Evolutionary conservation across 1,284 basidiomycete genomes (phyloP), one percentile per base, ranked within the genome.

Genomic region (Ustilago cynodontis): DNA sequence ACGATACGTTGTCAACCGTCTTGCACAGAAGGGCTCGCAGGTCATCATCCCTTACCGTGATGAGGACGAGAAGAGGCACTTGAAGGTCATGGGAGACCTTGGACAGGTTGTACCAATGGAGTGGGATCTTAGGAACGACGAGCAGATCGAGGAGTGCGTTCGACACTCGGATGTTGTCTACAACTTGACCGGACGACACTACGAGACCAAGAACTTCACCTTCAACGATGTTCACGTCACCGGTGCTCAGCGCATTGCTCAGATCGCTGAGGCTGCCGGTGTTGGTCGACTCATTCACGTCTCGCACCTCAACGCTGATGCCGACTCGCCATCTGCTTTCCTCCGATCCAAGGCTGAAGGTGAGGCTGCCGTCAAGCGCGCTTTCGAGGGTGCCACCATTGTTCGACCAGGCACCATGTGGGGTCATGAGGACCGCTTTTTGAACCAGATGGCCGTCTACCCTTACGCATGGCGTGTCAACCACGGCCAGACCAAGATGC

Each of bases 111-210:
- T 98, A 64, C 91, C 94, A 76, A 91, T 98, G 91, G 97, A 98
- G 90, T 98, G 94, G 93, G 94, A 97, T 85, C 89, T 95, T 31
- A 90, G 93, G 65, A 91, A 93, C 83, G 92, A 94, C 74, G 89
- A 91, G 64, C 94, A 96, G 86, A 98, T 96, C 81, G 93, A 91
- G 65, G 95, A 98, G 87, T 97, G 94, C 87, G 86, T 99, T 79
- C 90, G 94, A 80, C 94, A 98, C 88, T 99, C 97, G 33, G 94
- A 99, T 86, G 93, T 93, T 6, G 97, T 98, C n/a, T 95, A 94
- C 89, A 97, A 96, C 88, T 90, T 96, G 63, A 91, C 92, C 59
- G 94, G 94, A 29, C 89, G 94, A 70, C 92, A 96, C 86, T 95
- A 92, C 86, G 93, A 94, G 88, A 99, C 94, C 65, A 94, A 94